phyloP scores from a whole-genome alignment of 768 basidiomycete genomes.

The Psilocybe tampanensis region DNA sequence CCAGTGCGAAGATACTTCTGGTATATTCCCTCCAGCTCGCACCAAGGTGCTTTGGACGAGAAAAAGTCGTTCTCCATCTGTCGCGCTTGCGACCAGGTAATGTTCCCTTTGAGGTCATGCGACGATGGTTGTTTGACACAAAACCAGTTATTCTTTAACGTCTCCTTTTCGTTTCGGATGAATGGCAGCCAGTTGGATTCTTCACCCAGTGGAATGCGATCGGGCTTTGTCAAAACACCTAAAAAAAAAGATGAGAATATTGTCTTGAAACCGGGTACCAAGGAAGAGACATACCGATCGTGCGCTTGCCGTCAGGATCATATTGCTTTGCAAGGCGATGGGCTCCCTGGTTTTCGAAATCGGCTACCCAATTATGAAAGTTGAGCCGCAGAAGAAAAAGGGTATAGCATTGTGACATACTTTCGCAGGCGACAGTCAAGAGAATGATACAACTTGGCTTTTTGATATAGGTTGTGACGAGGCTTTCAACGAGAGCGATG shows the following conservation, averaged over 20 bases:
- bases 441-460: slow-evolving; percentile 66
- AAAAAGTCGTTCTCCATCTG: slow-evolving; percentile 61
- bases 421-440: slow-evolving; percentile 4
- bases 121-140: slow-evolving; percentile 60
- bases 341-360: slow-evolving; percentile 82
- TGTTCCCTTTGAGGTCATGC: slow-evolving; percentile 48
- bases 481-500: slow-evolving; percentile 58
- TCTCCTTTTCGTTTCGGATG: slow-evolving; percentile 55
- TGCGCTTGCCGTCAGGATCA: slow-evolving; percentile 67
- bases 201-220: slow-evolving; percentile 45
- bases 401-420: too few species aligned
- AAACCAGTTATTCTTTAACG: slow-evolving; percentile 59
- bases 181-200: slow-evolving; percentile 58
- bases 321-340: slow-evolving; percentile 59
- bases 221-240: slow-evolving; percentile 72
- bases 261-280: background rate
- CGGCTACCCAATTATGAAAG: too few species aligned
- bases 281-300: slow-evolving; percentile 54
- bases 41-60: slow-evolving; percentile 52
- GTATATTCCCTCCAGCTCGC: slow-evolving; percentile 49
- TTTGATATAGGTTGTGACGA: slow-evolving; percentile 61
- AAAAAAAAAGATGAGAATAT: background rate
- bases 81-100: slow-evolving; percentile 66
- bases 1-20: slow-evolving; percentile 57
- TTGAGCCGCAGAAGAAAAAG: too few species aligned